Evolutionary conservation across 305 asterid genomes (phyloP).

Genomic region (Striga hermonthica): DNA sequence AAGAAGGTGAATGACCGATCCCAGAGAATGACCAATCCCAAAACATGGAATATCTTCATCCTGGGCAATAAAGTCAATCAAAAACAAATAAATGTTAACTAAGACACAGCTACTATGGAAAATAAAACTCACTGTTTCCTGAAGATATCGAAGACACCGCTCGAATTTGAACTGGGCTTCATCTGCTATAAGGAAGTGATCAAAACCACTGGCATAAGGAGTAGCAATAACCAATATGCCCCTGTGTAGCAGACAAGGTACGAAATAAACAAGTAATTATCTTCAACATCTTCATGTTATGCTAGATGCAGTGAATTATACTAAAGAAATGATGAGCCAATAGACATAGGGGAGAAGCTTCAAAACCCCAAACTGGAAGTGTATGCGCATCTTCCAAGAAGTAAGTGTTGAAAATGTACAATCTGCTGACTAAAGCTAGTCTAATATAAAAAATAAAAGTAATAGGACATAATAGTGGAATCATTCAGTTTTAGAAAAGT

Average conservation of each 20-base stretch:
- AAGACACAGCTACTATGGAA: constrained; percentile 18
- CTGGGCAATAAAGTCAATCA: constrained; percentile 42
- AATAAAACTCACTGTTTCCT: constrained; percentile 57
- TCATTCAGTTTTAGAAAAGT: constrained; percentile 7
- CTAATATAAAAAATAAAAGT: constrained; percentile 15
- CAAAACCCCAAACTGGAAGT: neutral
- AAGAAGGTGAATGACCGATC: constrained; percentile 90
- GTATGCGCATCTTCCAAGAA: neutral
- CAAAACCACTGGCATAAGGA: constrained; percentile 96
- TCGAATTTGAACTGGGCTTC: constrained; percentile 92
- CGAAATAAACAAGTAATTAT: constrained; percentile 19
- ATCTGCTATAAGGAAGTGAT: constrained; percentile 91
- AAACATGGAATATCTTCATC: constrained; percentile 76
- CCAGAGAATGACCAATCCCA: constrained; percentile 93
- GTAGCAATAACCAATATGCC: constrained; percentile 83
- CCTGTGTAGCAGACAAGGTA: constrained; percentile 47
- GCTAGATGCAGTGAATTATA: neutral
- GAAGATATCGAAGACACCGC: constrained; percentile 75
- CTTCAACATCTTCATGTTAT: neutral
- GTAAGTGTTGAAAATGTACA: neutral
- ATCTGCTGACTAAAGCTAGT: constrained; percentile 2
- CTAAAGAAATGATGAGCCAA: neutral
- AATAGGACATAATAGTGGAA: constrained; percentile 18
- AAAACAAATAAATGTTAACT: constrained; percentile 23
- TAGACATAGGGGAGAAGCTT: neutral